Evolutionary conservation across 2,329 filamentous ascomycete species (phyloP), one percentile per base, ranked within the genome.

Genomic region (Xylaria hypoxylon): DNA sequence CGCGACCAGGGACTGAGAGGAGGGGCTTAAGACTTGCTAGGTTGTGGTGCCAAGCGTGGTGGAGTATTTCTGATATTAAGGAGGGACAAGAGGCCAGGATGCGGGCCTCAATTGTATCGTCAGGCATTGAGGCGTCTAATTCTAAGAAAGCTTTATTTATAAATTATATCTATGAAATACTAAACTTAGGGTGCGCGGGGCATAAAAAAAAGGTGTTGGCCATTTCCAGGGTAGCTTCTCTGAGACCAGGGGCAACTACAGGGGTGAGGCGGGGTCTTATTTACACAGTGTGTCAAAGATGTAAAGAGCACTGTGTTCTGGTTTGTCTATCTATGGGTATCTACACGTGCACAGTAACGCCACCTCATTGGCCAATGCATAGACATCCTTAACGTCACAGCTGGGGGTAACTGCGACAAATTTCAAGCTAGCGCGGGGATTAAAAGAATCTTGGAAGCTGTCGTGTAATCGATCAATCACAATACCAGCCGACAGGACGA

Each of bases 11-110:
- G 3, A 80, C 85, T 73, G 86, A 84, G 68, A 96, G 86, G 7
- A 97, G 86, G 62, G 86, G 85, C 77, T 90, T 90, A 47, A 97
- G 86, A 56, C 86, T 84, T 40, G 85, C 78, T 67, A 90, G 80
- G 77, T 97, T 85, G 74, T 88, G 86, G 62, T 79, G 79, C 86
- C 86, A 88, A 63, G 86, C 84, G 61, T 83, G 82, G 60, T 81
- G 80, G 62, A 89, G 81, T 65, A 89, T 80, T 69, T 85, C 78
- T 47, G 85, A 82, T 51, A 81, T 82, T 5, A 82, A 79, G 47
- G 82, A 78, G 10, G 86, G 85, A 74, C 86, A 88, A 58, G 81
- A 78, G 64, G 82, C 68, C 19, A 85, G 84, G 73, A 89, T 86
- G 75, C 86, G 85, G 35, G 82, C 75, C 26, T 81, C 79, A 72